These are phyloP conservation scores for Pogostemon cablin DNA, from an alignment of 257 asterid genomes.

Conservation along the genomic window DNA sequence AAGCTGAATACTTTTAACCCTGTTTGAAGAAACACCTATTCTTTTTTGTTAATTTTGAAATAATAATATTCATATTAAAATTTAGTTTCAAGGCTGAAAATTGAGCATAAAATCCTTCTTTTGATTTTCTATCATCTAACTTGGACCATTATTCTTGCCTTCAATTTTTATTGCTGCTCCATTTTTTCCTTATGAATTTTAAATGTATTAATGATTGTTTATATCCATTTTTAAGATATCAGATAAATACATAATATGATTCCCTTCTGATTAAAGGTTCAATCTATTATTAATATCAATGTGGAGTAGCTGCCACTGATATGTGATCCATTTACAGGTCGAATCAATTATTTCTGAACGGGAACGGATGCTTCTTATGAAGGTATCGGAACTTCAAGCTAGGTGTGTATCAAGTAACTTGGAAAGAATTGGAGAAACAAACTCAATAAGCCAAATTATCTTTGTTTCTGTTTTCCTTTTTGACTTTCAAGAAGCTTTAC, in stretches of 20 bases:
- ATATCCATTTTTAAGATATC: slow-evolving; percentile 16
- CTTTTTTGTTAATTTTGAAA: slow-evolving; percentile 5
- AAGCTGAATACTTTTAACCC: not conserved
- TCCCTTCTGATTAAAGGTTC: not conserved
- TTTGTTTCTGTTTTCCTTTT: not conserved
- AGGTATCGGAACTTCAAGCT: slow-evolving; percentile 87
- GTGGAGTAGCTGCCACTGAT: slow-evolving; percentile 21
- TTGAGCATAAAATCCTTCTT: slow-evolving; percentile 8
- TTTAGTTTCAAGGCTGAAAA: not conserved
- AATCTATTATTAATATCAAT: slow-evolving; percentile 2
- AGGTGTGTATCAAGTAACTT: slow-evolving; percentile 46
- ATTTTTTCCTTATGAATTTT: slow-evolving; percentile 15
- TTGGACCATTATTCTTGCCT: slow-evolving; percentile 1
- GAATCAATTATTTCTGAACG: slow-evolving; percentile 68
- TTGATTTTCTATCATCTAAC: slow-evolving; percentile 5
- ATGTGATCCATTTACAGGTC: slow-evolving; percentile 46
- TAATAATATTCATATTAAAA: not conserved
- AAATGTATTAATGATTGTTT: slow-evolving; percentile 23
- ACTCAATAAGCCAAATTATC: not conserved
- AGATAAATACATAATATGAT: slow-evolving; percentile 8
- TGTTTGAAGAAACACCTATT: not conserved
- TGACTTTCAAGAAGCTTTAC: slow-evolving; percentile 29
- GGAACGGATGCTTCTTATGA: slow-evolving; percentile 74
- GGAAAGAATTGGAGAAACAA: not conserved
- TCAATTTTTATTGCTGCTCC: not conserved